Percentiles rank a stretch among this genome's conserved stretches.
Evolutionary conservation across 371 early-diverging fungal genomes (phyloP).

Genomic region (Rhizopus sp.): DNA sequence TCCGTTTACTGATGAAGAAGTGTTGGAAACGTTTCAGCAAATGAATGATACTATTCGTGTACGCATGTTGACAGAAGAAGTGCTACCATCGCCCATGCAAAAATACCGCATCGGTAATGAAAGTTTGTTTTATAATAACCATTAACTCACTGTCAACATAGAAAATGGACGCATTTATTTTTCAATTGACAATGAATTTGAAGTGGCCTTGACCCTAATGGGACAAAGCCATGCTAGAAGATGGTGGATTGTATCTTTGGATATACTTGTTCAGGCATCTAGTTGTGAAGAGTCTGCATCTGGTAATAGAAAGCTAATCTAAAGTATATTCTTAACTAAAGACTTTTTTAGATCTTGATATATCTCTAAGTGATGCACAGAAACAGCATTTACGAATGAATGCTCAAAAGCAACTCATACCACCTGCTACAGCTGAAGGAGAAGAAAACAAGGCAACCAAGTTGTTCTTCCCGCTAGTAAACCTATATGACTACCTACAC

Average conservation of each 20-base stretch:
- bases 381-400: conserved; percentile 46
- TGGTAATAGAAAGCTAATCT: conserved; percentile 20
- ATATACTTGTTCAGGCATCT: conserved; percentile 51
- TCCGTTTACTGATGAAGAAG: conserved; percentile 56
- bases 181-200: conserved; percentile 69
- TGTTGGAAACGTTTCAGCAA: conserved; percentile 55
- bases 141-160: conserved; percentile 4
- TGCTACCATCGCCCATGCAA: conserved; percentile 65
- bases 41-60: conserved; percentile 73
- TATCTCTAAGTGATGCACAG: conserved; percentile 54
- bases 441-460: background rate
- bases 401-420: conserved; percentile 57
- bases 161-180: conserved; percentile 68
- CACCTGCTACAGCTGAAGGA: conserved; percentile 25
- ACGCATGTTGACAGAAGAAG: conserved; percentile 66
- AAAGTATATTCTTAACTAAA: background rate
- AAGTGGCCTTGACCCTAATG: conserved; percentile 58
- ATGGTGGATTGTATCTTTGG: conserved; percentile 64
- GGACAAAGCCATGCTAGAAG: conserved; percentile 52
- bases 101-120: conserved; percentile 51
- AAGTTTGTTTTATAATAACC: background rate
- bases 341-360: conserved; percentile 46
- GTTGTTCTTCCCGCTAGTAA: conserved; percentile 55
- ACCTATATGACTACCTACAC: conserved; percentile 71
- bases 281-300: conserved; percentile 31